Evolutionary conservation across 148 eudicot species (phyloP), one percentile per base, ranked within the genome.

Genomic region (Heliosperma pusillum): DNA sequence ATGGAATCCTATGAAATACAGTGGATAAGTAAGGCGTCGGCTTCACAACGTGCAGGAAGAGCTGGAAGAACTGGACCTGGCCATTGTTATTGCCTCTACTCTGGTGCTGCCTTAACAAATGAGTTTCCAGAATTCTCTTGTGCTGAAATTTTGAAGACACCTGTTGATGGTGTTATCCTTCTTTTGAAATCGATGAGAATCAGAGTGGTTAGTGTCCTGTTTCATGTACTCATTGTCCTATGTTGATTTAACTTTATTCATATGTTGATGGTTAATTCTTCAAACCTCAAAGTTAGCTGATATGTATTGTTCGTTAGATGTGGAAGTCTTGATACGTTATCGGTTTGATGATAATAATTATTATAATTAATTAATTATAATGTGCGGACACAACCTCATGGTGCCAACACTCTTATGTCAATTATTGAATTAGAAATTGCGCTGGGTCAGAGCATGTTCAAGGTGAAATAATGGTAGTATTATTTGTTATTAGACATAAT

Each of bases 61-160:
- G 93, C 99, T 70, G 99, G 99, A 84, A 90, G 98, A 86, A 95
- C 99, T 1, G 92, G 94, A 30, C 97, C 99, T 69, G 97, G 97
- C 78, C 96, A 90, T 62, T 95, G 99, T 73, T 95, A 90, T 83
- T 89, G 89, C 71, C 89, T 95, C 58, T 95, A 92, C 82, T 86
- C 96, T 81, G 78, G 91, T 52, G 93, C 96, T 26, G 92, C 78
- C 29, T 85, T 89, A 53, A 85, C 57, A 73, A 81, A 89, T 70
- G 79, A 76, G 25, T 90, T 95, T 64, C 73, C 85, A 10, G 89
- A 90, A 21, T 89, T 89, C 81, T 92, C 97, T 12, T 57, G 65
- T 71, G 80, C 97, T 80, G 99, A 90, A 80, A 95, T 95, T 74
- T 83, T 80, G 61, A 95, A 95, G 85, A 82, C 73, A 66, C 99